These are phyloP conservation scores for Candida peoriensis DNA, from an alignment of 805 yeast genomes.

Conservation along the genomic window DNA sequence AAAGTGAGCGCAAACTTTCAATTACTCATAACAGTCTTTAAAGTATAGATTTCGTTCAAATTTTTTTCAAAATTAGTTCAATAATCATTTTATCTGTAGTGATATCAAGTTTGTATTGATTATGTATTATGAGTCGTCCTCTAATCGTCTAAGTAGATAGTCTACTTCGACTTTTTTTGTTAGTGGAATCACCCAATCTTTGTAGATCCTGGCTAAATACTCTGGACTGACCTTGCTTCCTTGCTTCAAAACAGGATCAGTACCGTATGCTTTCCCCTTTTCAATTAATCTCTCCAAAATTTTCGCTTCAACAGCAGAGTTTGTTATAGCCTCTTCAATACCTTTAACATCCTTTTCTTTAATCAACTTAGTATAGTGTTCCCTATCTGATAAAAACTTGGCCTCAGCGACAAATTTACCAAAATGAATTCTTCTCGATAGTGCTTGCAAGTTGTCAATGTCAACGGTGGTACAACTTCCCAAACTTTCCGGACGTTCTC, in stretches of 20 bases:
- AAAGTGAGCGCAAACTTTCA: too few relatives aligned
- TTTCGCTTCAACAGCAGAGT: conserved; percentile 77
- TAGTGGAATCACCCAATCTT: conserved; percentile 85
- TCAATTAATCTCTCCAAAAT: conserved; percentile 72
- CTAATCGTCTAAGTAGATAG: conserved; percentile 78
- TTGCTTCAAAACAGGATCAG: conserved; percentile 76
- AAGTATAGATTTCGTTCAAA: too few relatives aligned
- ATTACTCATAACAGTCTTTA: too few relatives aligned
- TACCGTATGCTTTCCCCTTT: conserved; percentile 84
- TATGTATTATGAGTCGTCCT: conserved; percentile 48
- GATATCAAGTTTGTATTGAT: too few relatives aligned
- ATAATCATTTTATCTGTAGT: too few relatives aligned
- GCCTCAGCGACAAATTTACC: conserved; percentile 98
- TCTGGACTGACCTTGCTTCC: conserved; percentile 74
- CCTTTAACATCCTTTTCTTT: conserved; percentile 60
- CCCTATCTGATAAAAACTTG: conserved; percentile 69
- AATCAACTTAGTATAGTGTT: conserved; percentile 60
- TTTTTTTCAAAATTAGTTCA: too few relatives aligned
- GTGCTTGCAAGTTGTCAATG: conserved; percentile 79
- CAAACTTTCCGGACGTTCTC: conserved; percentile 78
- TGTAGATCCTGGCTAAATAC: conserved; percentile 74
- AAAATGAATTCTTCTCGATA: conserved; percentile 90
- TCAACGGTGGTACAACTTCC: conserved; percentile 87
- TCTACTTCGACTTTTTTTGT: conserved; percentile 96
- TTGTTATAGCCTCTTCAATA: conserved; percentile 78